Percentiles rank a stretch among this genome's conserved stretches.
Evolutionary conservation across 208 protist genomes (phyloP).

Genomic region (Acanthamoeba healyi): DNA sequence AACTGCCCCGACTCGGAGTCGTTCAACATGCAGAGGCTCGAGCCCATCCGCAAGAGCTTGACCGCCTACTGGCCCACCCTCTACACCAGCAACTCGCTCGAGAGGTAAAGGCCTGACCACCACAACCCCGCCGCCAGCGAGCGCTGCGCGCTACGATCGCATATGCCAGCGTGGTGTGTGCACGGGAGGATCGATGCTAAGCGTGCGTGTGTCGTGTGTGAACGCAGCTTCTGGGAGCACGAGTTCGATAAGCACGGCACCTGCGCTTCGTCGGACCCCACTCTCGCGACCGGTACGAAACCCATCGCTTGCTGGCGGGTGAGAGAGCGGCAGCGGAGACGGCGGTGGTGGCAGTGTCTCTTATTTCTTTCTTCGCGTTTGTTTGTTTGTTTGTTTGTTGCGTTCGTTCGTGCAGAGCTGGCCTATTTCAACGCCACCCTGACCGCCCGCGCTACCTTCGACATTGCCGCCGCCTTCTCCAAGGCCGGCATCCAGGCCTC

Average conservation of each 20-base stretch:
- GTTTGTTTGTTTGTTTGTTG: no score
- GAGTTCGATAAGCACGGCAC: constrained; percentile 74
- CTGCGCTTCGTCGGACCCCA: constrained; percentile 35
- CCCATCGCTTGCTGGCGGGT: no score
- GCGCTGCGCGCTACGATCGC: no score
- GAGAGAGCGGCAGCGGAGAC: no score
- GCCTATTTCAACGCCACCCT: constrained; percentile 70
- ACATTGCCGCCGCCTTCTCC: constrained; percentile 4
- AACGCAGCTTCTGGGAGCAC: constrained; percentile 75
- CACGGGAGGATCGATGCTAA: no score
- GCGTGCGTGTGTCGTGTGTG: no score
- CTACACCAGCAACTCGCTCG: constrained; percentile 33
- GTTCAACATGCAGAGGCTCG: constrained; percentile 41
- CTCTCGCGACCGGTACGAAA: constrained; percentile 9
- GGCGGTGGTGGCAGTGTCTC: no score
- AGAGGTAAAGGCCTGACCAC: no score
- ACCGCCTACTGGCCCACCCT: constrained; percentile 68
- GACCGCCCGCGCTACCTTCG: background rate
- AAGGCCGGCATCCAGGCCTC: constrained; percentile 44
- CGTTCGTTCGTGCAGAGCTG: no score
- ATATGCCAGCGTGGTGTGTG: background rate
- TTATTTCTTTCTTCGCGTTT: no score
- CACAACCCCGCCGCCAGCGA: no score
- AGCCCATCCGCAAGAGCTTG: constrained; percentile 53
- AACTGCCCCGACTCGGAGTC: constrained; percentile 57